Conservation (phyloP, 768 basidiomycete species). For the Leccinellum albellum region DNA sequence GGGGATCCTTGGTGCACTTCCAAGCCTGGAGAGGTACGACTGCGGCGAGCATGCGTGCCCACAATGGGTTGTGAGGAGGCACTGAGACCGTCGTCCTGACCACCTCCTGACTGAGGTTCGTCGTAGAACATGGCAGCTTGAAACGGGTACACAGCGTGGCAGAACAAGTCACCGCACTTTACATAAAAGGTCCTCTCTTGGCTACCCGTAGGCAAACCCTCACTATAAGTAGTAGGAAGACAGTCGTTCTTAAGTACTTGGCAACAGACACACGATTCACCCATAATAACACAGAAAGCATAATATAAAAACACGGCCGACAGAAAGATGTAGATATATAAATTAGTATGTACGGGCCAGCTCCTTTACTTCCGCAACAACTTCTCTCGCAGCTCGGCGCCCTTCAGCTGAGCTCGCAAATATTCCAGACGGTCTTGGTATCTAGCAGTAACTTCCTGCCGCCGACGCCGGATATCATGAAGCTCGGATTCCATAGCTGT, state of each 20-base stretch:
- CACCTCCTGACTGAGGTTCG: conserved; percentile 14
- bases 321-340: conserved; percentile 2
- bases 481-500: conserved; percentile 52
- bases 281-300: conserved; percentile 11
- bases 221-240: too few species aligned
- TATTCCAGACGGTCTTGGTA: conserved; percentile 79
- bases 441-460: conserved; percentile 66
- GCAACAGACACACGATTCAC: too few species aligned
- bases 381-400: conserved; percentile 81
- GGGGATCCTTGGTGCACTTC: conserved; percentile 60
- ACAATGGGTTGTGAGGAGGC: conserved; percentile 39
- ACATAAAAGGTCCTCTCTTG: too few species aligned
- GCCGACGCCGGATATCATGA: conserved; percentile 62
- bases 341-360: not conserved
- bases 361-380: conserved; percentile 53
- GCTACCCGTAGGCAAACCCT: too few species aligned
- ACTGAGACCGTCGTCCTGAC: conserved; percentile 32
- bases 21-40: conserved; percentile 49
- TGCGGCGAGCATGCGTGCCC: conserved; percentile 41
- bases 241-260: too few species aligned
- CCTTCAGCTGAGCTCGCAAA: conserved; percentile 76
- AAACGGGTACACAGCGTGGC: not conserved
- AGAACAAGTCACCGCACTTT: not conserved
- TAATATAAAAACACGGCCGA: conserved; percentile 11
- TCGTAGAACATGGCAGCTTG: conserved; percentile 12